Percentiles rank a stretch among this genome's conserved stretches.
Evolutionary conservation across 352 stramenopile species (phyloP).

Genomic region (Phytophthora chlamydospora): DNA sequence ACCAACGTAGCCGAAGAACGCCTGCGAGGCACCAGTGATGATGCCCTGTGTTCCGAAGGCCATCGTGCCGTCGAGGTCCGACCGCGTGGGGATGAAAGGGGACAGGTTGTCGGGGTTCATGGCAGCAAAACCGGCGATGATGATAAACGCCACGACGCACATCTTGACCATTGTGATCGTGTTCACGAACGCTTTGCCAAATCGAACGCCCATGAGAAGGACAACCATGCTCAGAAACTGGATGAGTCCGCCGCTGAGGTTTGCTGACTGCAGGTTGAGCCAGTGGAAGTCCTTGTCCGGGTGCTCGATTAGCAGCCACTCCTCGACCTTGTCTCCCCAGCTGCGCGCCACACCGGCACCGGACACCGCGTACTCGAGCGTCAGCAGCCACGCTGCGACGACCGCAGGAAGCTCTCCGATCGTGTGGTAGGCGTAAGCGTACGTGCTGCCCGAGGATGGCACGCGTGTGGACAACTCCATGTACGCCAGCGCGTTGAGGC

Average conservation of each 20-base stretch:
- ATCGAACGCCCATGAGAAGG: constrained; percentile 77
- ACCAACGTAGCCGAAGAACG: constrained; percentile 94
- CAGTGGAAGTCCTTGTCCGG: constrained; percentile 48
- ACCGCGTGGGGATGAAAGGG: constrained; percentile 74
- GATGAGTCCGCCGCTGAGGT: constrained; percentile 58
- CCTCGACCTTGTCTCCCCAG: constrained; percentile 91
- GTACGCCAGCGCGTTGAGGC: constrained; percentile 80
- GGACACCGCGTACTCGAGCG: constrained; percentile 91
- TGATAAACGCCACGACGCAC: constrained; percentile 90
- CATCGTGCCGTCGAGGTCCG: constrained; percentile 26
- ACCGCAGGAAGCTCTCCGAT: constrained; percentile 92
- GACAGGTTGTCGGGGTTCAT: constrained; percentile 81
- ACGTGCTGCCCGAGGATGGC: constrained; percentile 88
- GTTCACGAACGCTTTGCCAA: constrained; percentile 90
- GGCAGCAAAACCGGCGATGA: constrained; percentile 79
- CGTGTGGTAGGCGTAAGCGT: constrained; percentile 91
- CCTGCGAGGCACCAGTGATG: constrained; percentile 82
- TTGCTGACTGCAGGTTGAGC: constrained; percentile 61
- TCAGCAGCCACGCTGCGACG: constrained; percentile 82
- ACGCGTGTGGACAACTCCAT: constrained; percentile 86
- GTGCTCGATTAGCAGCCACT: constrained; percentile 57
- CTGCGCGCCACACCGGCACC: constrained; percentile 90
- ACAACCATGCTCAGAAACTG: constrained; percentile 69
- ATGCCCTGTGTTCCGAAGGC: constrained; percentile 68
- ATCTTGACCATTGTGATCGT: constrained; percentile 81